These are phyloP conservation scores for Aureobasidium sp. DNA, from an alignment of 2,329 filamentous ascomycete species.

Conservation along the genomic window DNA sequence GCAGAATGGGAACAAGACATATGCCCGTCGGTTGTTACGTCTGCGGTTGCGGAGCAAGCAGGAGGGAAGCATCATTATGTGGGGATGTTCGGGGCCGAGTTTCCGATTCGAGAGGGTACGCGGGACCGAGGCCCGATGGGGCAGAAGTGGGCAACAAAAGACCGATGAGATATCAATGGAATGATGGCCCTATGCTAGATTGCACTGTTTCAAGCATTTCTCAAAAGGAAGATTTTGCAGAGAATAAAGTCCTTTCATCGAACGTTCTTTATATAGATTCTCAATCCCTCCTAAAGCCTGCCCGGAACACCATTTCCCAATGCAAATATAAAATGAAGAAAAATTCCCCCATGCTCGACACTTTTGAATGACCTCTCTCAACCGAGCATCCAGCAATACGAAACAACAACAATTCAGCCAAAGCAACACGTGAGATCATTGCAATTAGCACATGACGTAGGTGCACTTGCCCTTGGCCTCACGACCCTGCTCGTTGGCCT, in stretches of 20 bases:
- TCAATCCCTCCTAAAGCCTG: neutral
- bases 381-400: neutral
- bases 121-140: slow-evolving; percentile 1
- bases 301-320: slow-evolving; percentile 3
- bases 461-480: slow-evolving; percentile 60
- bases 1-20: neutral
- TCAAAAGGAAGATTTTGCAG: neutral
- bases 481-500: slow-evolving; percentile 66
- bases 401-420: neutral
- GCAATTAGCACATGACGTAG: slow-evolving; percentile 60
- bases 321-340: neutral
- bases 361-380: neutral
- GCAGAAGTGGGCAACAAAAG: neutral
- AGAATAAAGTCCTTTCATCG: neutral
- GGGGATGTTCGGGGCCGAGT: slow-evolving; percentile 6
- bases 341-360: neutral
- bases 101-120: neutral
- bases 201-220: neutral
- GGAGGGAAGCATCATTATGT: neutral
- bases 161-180: neutral
- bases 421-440: neutral
- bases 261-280: neutral
- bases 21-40: too few relatives aligned
- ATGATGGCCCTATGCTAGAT: too few relatives aligned
- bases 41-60: neutral